Evolutionary conservation across 169 alveolate genomes (phyloP).

Genomic region (Plasmodium vivax): DNA sequence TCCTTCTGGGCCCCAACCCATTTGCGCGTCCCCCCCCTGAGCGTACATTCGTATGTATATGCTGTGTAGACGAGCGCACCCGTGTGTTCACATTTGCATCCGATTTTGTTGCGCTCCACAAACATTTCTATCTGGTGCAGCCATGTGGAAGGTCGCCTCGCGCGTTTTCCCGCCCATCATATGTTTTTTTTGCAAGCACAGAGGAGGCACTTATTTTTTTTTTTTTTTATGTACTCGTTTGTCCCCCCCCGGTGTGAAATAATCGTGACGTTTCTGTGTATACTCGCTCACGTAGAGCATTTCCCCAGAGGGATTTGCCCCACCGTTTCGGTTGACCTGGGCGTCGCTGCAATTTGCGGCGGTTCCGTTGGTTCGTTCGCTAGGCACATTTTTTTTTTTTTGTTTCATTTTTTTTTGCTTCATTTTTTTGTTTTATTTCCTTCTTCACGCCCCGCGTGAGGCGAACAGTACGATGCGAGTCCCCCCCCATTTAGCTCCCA

Average conservation of each 20-base stretch:
- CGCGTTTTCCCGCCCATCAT: background rate
- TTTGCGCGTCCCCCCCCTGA: background rate
- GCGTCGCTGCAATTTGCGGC: background rate
- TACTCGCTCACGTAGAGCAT: background rate
- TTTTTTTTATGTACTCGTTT: background rate
- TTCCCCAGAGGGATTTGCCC: background rate
- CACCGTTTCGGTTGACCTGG: background rate
- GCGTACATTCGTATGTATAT: background rate
- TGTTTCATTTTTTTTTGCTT: background rate
- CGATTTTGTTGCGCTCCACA: background rate
- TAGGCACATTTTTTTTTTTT: background rate
- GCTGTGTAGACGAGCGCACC: background rate
- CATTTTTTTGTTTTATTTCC: background rate
- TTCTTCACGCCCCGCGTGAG: background rate
- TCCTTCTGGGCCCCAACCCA: background rate
- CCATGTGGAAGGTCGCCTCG: background rate
- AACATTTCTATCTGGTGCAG: background rate
- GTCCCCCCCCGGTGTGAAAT: background rate
- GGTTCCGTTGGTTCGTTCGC: background rate
- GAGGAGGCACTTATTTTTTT: background rate
- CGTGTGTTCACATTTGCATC: background rate
- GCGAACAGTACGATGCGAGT: background rate
- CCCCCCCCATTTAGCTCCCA: background rate
- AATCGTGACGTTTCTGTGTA: background rate
- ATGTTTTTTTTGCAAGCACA: background rate